Evolutionary conservation across 202 grass and related monocot species (phyloP).

Genomic region (Carex sylvatica): DNA sequence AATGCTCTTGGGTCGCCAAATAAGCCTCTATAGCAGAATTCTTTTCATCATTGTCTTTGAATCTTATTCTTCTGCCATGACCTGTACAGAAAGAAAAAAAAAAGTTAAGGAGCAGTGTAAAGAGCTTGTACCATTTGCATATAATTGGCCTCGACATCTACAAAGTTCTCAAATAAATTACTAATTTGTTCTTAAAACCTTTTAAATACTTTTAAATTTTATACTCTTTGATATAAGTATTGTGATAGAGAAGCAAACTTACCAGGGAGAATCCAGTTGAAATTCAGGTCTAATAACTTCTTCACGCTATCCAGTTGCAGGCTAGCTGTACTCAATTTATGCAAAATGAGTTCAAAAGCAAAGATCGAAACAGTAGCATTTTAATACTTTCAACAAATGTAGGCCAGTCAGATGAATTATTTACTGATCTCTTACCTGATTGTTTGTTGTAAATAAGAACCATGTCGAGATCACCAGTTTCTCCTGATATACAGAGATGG

Average conservation of each 20-base stretch:
- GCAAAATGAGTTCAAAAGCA: neutral
- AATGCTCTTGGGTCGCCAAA: slow-evolving; percentile 34
- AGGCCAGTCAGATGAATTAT: neutral
- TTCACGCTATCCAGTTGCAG: slow-evolving; percentile 66
- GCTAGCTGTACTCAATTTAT: slow-evolving; percentile 40
- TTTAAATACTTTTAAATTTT: neutral
- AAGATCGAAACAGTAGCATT: neutral
- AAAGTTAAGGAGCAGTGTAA: neutral
- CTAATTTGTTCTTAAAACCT: neutral
- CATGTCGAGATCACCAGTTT: slow-evolving; percentile 50
- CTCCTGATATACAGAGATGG: slow-evolving; percentile 59
- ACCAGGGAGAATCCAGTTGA: slow-evolving; percentile 76
- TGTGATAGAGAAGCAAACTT: slow-evolving; percentile 5
- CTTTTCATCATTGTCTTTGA: slow-evolving; percentile 47
- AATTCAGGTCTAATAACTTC: slow-evolving; percentile 61
- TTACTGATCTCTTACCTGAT: slow-evolving; percentile 42
- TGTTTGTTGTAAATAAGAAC: slow-evolving; percentile 65
- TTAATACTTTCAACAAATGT: slow-evolving; percentile 18
- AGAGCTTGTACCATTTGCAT: neutral
- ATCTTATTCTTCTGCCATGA: slow-evolving; percentile 60
- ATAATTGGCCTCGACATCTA: neutral
- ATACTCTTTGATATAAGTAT: neutral
- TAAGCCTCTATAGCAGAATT: slow-evolving; percentile 56
- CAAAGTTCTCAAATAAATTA: neutral
- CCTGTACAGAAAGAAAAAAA: slow-evolving; percentile 22